phyloP scores from a whole-genome alignment of 1,284 basidiomycete species.

The Bondarzewia mesenterica region DNA sequence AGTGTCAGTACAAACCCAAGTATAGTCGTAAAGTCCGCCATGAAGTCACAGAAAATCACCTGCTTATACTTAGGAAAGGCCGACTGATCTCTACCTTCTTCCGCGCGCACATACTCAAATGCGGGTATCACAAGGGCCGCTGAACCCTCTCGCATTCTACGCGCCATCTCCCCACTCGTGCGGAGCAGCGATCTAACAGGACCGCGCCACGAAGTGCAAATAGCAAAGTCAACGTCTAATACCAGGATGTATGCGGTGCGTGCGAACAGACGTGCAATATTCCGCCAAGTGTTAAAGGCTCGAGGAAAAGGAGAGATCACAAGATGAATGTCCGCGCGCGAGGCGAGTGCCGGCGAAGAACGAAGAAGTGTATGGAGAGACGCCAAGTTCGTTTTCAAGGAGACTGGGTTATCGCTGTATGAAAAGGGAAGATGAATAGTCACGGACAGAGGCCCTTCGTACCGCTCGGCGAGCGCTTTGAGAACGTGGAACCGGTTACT shows the following conservation, averaged over 20 bases:
- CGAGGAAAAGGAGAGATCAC: constrained; percentile 66
- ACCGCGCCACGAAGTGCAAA: constrained; percentile 71
- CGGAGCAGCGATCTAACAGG: constrained; percentile 30
- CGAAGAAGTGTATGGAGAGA: constrained; percentile 59
- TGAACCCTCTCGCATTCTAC: constrained; percentile 36
- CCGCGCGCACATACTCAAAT: constrained; percentile 63
- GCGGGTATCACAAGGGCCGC: constrained; percentile 72
- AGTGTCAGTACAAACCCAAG: neutral
- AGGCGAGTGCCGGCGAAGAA: constrained; percentile 52
- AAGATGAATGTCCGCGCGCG: constrained; percentile 80
- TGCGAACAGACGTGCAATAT: constrained; percentile 73
- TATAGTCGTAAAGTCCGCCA: constrained; percentile 5
- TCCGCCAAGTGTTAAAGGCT: constrained; percentile 78
- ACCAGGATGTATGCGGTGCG: constrained; percentile 80
- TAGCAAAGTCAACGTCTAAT: constrained; percentile 80
- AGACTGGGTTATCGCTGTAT: constrained; percentile 13
- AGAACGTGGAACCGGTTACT: constrained; percentile 71
- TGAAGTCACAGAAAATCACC: constrained; percentile 24
- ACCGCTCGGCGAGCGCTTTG: constrained; percentile 57
- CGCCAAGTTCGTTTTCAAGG: constrained; percentile 33
- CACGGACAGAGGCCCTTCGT: constrained; percentile 77
- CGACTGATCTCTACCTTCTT: constrained; percentile 47
- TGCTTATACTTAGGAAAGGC: constrained; percentile 61
- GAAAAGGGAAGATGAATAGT: constrained; percentile 58
- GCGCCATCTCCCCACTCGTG: constrained; percentile 22